Conservation (phyloP, 257 asterid genomes). For the Solanum rostratum region DNA sequence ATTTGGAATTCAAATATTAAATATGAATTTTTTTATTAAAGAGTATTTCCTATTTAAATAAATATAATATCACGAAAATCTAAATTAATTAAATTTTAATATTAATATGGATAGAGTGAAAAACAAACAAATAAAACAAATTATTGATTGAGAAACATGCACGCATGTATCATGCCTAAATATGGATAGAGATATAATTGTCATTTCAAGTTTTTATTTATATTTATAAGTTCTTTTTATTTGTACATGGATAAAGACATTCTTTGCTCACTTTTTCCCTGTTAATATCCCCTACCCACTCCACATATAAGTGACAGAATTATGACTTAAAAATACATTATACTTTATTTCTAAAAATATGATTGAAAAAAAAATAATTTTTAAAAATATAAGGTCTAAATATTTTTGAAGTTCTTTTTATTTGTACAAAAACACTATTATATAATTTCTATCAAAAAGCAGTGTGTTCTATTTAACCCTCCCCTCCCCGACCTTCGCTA, state of each 20-base stretch:
- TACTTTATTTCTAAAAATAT: too few relatives aligned
- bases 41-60: neutral
- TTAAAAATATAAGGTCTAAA: neutral
- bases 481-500: too few relatives aligned
- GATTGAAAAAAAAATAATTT: too few relatives aligned
- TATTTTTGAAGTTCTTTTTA: neutral
- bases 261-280: neutral
- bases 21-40: neutral
- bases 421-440: neutral
- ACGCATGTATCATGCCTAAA: neutral
- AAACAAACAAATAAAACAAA: too few relatives aligned
- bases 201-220: too few relatives aligned
- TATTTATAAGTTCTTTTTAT: too few relatives aligned
- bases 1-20: accelerated
- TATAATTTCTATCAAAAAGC: neutral
- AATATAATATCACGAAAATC: neutral
- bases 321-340: too few relatives aligned
- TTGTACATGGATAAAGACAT: neutral
- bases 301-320: neutral
- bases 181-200: too few relatives aligned
- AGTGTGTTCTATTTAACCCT: neutral
- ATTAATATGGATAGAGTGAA: too few relatives aligned
- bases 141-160: neutral
- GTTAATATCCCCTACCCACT: neutral
- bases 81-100: accelerated